Percentiles rank a stretch among this genome's conserved stretches.
These are phyloP conservation scores for Aspergillus leporis DNA, from an alignment of 495 filamentous ascomycete species.

Conservation along the genomic window DNA sequence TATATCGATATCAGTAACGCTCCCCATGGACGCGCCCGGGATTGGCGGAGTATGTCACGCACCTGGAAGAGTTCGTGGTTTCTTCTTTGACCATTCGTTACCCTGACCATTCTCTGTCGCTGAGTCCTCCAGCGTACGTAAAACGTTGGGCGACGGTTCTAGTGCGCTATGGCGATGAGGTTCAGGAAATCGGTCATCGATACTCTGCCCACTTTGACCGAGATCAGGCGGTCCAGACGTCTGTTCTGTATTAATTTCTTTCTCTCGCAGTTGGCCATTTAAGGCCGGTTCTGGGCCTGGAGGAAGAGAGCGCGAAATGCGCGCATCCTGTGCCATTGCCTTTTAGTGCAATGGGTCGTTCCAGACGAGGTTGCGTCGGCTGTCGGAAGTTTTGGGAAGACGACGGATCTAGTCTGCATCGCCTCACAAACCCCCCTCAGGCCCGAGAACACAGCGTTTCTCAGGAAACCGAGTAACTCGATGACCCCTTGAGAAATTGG, in stretches of 20 bases:
- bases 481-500: not conserved
- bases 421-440: constrained; percentile 21
- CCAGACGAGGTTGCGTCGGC: constrained; percentile 24
- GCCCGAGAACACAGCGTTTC: constrained; percentile 8
- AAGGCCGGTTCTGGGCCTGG: constrained; percentile 14
- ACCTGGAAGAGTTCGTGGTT: constrained; percentile 37
- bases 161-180: constrained; percentile 22
- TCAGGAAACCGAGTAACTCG: constrained; percentile 6
- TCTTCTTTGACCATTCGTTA: constrained; percentile 15
- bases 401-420: constrained; percentile 28
- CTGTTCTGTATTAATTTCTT: constrained; percentile 21
- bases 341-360: constrained; percentile 24
- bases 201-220: constrained; percentile 17
- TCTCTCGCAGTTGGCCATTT: constrained; percentile 22
- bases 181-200: constrained; percentile 26
- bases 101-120: constrained; percentile 16
- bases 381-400: constrained; percentile 22
- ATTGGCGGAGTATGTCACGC: constrained; percentile 3
- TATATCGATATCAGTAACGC: not conserved
- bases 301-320: constrained; percentile 18
- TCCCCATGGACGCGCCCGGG: not conserved
- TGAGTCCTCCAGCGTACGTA: constrained; percentile 24
- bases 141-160: constrained; percentile 21
- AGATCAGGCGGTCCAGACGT: constrained; percentile 13
- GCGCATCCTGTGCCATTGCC: constrained; percentile 40